Base-by-base conservation (phyloP, 192 early-diverging fungal genomes). In the Diversispora epigaea region DNA sequence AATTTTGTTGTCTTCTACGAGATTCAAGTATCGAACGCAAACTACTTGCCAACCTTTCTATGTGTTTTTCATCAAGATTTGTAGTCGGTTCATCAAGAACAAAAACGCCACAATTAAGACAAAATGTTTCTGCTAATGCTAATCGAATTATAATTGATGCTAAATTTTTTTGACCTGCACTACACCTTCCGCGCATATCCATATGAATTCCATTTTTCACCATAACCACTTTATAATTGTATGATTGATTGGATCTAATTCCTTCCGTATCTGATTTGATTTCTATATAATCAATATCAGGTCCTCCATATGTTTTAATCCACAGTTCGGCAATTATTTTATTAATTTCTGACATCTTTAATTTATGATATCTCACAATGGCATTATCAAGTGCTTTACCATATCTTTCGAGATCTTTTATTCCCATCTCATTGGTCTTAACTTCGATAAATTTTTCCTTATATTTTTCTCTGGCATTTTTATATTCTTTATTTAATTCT, bases 51-150 rank as follows among this genome's bases (percentile, higher is more conserved):
- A 99, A 81, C 61, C 92, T 92, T 60, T 91, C 85, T 52, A 96
- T 93, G 78, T 99, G 97, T 25, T 84, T 88, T 49, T 87, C 82
- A 80, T 99, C 98, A 8, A 99, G 84, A 77, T 99, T 99, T 0
- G 98, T 98, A 1, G 98, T 98, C 0, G 98, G 98, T 73, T 99
- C 98, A 79, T 99, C 98, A 58, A 99, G 85, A 0, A 96, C 94
- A 57, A 99, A 80, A 22, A 97, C 92, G 0, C 96, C 96, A 76
- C 95, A 99, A 76, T 93, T 92, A 11, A 93, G 73, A 75, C 95
- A 91, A 76, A 99, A 98, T 0, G 94, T 90, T 77, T 99, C 98
- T 9, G 98, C 98, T 55, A 99, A 83, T 14, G 96, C 96, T 60
- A 99, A 78, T 15, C 98, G 88, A 72, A 99, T 97, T 69, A 99